A percentile compares a stretch with the other conserved stretches of the same genome.
Evolutionary conservation across 2,329 filamentous ascomycete species (phyloP).

Genomic region (Verticillium nubilum): DNA sequence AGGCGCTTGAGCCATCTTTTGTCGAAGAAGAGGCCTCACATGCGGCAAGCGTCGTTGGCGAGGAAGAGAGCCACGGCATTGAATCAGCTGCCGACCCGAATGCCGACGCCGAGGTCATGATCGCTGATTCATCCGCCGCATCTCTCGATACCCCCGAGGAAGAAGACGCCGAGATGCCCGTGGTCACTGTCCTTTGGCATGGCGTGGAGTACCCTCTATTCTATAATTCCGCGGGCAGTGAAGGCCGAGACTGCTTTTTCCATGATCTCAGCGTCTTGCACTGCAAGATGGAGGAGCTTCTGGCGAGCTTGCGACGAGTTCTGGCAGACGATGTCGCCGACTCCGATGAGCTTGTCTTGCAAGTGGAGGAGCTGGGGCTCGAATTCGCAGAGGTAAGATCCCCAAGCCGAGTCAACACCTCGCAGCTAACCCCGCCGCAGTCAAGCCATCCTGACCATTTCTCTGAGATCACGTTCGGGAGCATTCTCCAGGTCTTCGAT

Average conservation of each 20-base stretch:
- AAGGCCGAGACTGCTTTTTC: constrained; percentile 38
- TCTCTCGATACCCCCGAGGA: constrained; percentile 7
- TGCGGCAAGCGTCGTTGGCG: constrained; percentile 3
- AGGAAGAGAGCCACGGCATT: constrained; percentile 1
- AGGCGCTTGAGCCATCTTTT: background rate
- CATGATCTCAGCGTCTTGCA: constrained; percentile 34
- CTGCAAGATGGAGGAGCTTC: constrained; percentile 35
- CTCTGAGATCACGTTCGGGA: constrained; percentile 29
- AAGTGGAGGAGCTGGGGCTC: constrained; percentile 45
- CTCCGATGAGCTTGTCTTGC: constrained; percentile 44
- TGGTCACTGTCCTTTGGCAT: constrained; percentile 36
- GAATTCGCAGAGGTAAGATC: constrained; percentile 45
- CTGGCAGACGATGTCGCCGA: constrained; percentile 37
- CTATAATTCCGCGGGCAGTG: constrained; percentile 16
- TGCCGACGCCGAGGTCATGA: constrained; percentile 6
- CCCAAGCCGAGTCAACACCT: background rate
- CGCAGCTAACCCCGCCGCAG: constrained; percentile 23
- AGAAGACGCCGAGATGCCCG: constrained; percentile 21
- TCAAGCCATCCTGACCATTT: constrained; percentile 27
- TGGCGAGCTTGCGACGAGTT: constrained; percentile 38
- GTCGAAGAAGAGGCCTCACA: background rate
- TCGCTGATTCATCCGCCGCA: constrained; percentile 5
- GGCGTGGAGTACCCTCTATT: constrained; percentile 38
- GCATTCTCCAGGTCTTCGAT: constrained; percentile 37
- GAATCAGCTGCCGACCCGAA: constrained; percentile 5